A percentile compares a stretch with the other conserved stretches of the same genome.
Conservation (phyloP, 331 rosid species). For the Erythrophleum ivorense region DNA sequence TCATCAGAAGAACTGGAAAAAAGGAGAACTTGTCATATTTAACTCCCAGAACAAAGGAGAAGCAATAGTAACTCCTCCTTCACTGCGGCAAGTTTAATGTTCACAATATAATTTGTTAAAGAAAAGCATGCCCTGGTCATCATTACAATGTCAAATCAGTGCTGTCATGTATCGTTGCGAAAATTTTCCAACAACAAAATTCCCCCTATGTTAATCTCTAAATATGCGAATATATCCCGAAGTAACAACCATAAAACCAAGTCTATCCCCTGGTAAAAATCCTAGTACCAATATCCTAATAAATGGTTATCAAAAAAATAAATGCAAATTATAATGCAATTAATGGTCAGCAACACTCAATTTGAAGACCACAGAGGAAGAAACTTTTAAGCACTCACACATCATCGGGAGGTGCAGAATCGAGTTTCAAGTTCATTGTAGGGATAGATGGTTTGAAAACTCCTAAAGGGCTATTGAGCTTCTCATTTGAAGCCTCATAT, state of each 20-base stretch:
- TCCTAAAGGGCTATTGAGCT: slow-evolving; percentile 57
- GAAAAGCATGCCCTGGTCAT: neutral
- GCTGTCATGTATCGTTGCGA: neutral
- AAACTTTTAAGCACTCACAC: slow-evolving; percentile 55
- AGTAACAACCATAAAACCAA: slow-evolving; percentile 6
- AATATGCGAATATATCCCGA: neutral
- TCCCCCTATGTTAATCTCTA: neutral
- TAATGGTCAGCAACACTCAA: neutral
- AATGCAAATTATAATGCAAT: slow-evolving; percentile 2
- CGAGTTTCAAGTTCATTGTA: slow-evolving; percentile 74
- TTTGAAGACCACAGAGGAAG: slow-evolving; percentile 13
- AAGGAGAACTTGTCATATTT: slow-evolving; percentile 32
- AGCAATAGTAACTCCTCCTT: neutral
- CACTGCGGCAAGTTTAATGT: neutral
- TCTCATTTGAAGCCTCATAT: slow-evolving; percentile 51
- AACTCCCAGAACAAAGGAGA: slow-evolving; percentile 25
- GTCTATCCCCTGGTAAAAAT: neutral
- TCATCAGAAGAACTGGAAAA: slow-evolving; percentile 81
- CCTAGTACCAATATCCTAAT: neutral
- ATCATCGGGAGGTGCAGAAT: slow-evolving; percentile 71
- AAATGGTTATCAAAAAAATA: neutral
- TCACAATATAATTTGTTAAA: neutral
- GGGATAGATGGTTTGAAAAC: slow-evolving; percentile 60
- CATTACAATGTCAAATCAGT: neutral
- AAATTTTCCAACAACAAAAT: neutral